Base-by-base conservation (phyloP, 495 filamentous ascomycete species). In the Pseudevernia furfuracea region DNA sequence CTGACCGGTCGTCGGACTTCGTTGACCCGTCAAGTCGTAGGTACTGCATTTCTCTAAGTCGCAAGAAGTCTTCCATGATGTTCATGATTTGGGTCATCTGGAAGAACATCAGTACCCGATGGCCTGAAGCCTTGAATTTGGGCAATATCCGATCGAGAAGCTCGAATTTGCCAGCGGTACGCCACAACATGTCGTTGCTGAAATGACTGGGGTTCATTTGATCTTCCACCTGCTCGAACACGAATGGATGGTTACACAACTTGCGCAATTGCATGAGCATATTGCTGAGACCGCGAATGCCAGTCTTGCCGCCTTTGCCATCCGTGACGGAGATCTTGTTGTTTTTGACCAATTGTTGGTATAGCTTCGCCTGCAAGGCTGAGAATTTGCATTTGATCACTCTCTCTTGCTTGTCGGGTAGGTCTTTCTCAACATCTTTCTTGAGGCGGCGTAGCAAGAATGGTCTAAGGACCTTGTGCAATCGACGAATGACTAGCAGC, bases 41-140 rank as follows among this genome's bases (percentile, higher is more conserved):
- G 73, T 96, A 98, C 62, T 85, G 77, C 67, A 96, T 80, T 36
- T 85, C 87, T 55, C 90, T 84, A 63, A 89, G 85, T 7, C 94
- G 89, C 60, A 98, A 79, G 76, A 94, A 98, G 75, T 98, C 94
- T 70, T 98, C 94, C 95, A 98, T 97, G 73, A 98, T 98, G 74
- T 98, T 96, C 94, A 98, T 98, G 71, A 98, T 98, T 48, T 96
- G 91, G 3, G 94, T 98, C 94, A 98, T 98, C 75, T 98, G 94
- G 83, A 98, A 98, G 83, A 98, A 98, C 88, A 98, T 97, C 72
- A 98, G 75, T 58, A 97, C 91, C 69, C 95, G 87, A 82, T 98
- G 94, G 43, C 89, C 89, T 6, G 91, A 89, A 1, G 79, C 82
- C 66, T 88, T 85, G 77, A 97, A 97, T 74, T 98, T 98, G 14